A percentile compares a stretch with the other conserved stretches of the same genome.
Conservation (phyloP, 371 early-diverging fungal species). For the Circinella minor region DNA sequence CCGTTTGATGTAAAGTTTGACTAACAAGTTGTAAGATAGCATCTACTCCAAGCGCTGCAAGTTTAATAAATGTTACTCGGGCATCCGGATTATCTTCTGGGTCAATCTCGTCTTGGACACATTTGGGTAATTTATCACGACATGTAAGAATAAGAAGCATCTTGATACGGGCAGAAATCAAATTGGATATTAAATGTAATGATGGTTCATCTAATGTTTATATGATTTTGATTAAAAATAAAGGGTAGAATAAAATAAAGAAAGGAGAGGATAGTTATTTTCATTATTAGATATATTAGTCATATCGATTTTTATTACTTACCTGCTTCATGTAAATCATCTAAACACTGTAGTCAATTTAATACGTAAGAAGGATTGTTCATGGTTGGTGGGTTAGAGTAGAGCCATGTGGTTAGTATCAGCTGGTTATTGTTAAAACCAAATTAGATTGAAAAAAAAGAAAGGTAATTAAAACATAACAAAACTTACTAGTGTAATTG, state of each 20-base stretch:
- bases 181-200: constrained; percentile 38
- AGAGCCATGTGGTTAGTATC: neutral
- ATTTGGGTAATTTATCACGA: constrained; percentile 40
- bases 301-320: neutral
- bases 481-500: constrained; percentile 43
- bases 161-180: constrained; percentile 37
- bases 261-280: neutral
- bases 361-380: no score
- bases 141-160: constrained; percentile 48
- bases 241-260: neutral
- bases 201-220: constrained; percentile 42
- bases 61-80: constrained; percentile 30
- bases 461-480: neutral
- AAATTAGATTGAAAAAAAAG: neutral
- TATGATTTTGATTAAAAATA: neutral
- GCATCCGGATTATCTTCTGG: constrained; percentile 20
- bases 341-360: constrained; percentile 35
- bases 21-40: constrained; percentile 36
- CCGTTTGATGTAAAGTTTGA: constrained; percentile 35
- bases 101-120: constrained; percentile 24
- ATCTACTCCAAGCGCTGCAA: constrained; percentile 28
- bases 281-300: no score
- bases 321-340: constrained; percentile 57
- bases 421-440: neutral
- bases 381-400: no score